These are phyloP conservation scores for Miscanthus lutarioriparius DNA, from an alignment of 176 grass and related monocot species.

Conservation along the genomic window DNA sequence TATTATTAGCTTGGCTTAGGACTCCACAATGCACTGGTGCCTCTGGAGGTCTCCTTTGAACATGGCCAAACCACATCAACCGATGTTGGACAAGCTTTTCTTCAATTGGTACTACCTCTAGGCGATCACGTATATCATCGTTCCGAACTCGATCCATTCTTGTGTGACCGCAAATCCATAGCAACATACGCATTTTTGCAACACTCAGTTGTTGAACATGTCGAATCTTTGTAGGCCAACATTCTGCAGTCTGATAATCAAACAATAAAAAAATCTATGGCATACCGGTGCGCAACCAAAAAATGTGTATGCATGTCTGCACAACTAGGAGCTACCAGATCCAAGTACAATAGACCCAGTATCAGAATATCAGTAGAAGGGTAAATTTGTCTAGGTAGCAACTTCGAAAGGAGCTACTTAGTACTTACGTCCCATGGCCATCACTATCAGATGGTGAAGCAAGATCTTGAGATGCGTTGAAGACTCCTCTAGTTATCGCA, in stretches of 20 bases:
- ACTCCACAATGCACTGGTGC: no score
- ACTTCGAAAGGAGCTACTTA: slow-evolving; percentile 39
- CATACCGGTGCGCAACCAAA: background rate
- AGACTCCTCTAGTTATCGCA: slow-evolving; percentile 90
- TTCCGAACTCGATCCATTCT: no score
- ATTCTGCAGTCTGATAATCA: background rate
- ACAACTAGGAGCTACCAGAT: background rate
- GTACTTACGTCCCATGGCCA: slow-evolving; percentile 93
- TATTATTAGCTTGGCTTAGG: no score
- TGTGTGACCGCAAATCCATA: no score
- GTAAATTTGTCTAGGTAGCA: background rate
- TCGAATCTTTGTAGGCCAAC: no score
- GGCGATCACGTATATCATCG: no score
- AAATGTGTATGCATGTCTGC: background rate
- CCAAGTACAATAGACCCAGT: background rate
- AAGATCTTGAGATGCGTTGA: slow-evolving; percentile 84
- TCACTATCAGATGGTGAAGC: slow-evolving; percentile 96
- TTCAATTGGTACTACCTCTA: no score
- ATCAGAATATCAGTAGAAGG: background rate
- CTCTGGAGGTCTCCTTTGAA: no score
- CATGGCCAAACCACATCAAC: no score
- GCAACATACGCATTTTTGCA: no score
- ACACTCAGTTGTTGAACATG: no score
- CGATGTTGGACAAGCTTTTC: no score
- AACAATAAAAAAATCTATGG: background rate